Evolutionary conservation across 1,284 basidiomycete species (phyloP), one percentile per base, ranked within the genome.

Genomic region (Anthracocystis panici-leucophaei): DNA sequence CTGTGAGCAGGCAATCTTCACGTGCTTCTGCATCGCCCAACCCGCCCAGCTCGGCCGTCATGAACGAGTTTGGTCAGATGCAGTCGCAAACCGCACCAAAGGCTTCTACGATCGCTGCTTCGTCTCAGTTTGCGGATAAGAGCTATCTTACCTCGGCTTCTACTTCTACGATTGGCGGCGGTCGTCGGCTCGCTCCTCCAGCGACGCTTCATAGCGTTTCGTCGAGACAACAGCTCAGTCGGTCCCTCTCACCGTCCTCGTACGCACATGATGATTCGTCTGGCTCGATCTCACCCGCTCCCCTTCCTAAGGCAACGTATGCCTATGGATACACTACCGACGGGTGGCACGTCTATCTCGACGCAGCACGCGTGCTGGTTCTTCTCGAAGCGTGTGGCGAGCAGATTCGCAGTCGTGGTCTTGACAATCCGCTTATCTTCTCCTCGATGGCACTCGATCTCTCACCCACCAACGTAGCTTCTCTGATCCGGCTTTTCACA

Each of bases 371-470:
- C 1, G 82, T 75, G 2, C 40, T 45, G 18, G 55, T 72, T 14
- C 57, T 83, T 16, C 72, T 83, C 20, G 65, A 73, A 16, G 75
- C 73, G 8, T 80, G 79, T 42, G 67, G 60, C 5, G 63, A 76
- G 23, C 77, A 79, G 53, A 83, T 84, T 27, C 73, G 82, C 20
- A 69, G 40, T n/a, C 60, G 80, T 46, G 83, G 82, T 44, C 75
- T 83, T 9, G 82, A 83, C 56, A 65, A 71, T 20, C 81, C 82
- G 7, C 75, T 82, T 41, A 80, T 85, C 57, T 82, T 85, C 52
- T 83, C 82, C 29, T 82, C 80, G 4, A 81, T 83, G 81, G 83
- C 83, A 2, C 62, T 81, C 5, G 82, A 81, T 42, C 77, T 85
- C 5, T 82, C 79, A 2, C 61, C 81, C 12, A 11, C 65, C 51